Conservation (phyloP, 1,284 basidiomycete species). For the Microbotryomycetes sp. region DNA sequence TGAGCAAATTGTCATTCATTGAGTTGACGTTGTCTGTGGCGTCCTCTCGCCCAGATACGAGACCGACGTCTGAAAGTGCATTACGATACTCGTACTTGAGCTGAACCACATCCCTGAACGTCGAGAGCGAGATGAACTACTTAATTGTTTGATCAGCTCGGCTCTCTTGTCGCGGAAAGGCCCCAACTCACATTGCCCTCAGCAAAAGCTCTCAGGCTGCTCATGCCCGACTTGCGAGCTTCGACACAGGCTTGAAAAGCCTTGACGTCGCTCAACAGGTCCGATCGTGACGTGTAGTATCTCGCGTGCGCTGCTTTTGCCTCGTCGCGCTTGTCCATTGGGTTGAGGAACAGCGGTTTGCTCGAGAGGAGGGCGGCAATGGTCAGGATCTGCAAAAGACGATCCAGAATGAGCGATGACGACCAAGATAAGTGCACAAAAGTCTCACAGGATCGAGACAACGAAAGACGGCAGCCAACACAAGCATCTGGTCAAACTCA, state of each 20-base stretch:
- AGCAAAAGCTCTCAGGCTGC: constrained; percentile 59
- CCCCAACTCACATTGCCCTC: constrained; percentile 60
- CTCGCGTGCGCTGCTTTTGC: constrained; percentile 63
- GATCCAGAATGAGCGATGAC: not conserved
- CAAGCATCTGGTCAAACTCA: constrained; percentile 59
- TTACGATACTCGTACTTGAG: constrained; percentile 71
- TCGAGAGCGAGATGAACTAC: constrained; percentile 68
- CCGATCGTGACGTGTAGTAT: constrained; percentile 69
- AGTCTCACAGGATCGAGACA: constrained; percentile 54
- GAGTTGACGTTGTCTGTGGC: constrained; percentile 38
- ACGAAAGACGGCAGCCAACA: constrained; percentile 70
- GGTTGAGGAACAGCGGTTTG: constrained; percentile 76
- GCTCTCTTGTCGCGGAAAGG: not conserved
- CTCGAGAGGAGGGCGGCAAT: constrained; percentile 76
- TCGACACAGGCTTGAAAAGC: constrained; percentile 65
- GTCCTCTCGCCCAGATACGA: constrained; percentile 42
- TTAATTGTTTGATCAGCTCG: not conserved
- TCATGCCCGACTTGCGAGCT: constrained; percentile 52
- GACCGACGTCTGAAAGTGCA: constrained; percentile 66
- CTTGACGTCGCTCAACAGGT: constrained; percentile 72
- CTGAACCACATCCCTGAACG: constrained; percentile 72
- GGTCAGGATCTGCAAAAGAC: constrained; percentile 56
- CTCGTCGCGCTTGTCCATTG: constrained; percentile 76
- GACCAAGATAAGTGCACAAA: too few relatives aligned
- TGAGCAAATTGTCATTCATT: constrained; percentile 63